These are phyloP conservation scores for Melaleuca quinquenervia DNA, from an alignment of 345 rosid genomes.

Conservation along the genomic window DNA sequence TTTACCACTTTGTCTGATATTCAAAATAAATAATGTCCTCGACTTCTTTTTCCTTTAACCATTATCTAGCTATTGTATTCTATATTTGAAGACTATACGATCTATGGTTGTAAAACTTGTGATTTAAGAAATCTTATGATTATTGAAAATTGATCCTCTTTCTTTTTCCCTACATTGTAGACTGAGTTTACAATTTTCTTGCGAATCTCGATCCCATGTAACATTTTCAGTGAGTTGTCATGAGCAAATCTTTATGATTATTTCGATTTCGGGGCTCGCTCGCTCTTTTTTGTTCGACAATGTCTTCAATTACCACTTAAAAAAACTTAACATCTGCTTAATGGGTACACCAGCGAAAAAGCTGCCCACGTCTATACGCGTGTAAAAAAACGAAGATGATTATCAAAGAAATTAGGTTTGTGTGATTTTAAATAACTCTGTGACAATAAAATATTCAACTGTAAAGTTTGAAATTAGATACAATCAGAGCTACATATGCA, in stretches of 20 bases:
- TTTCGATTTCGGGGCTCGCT: neutral
- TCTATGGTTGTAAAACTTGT: neutral
- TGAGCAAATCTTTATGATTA: neutral
- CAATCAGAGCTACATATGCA: neutral
- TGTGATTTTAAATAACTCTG: neutral
- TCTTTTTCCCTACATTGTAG: neutral
- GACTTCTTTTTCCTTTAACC: neutral
- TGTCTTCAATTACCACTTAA: neutral
- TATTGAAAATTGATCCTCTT: neutral
- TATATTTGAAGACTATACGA: neutral
- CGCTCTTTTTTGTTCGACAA: fast-evolving
- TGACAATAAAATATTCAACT: neutral
- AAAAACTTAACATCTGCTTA: too few relatives aligned
- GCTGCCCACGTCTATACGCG: too few relatives aligned
- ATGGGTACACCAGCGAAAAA: too few relatives aligned
- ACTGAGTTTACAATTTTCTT: neutral
- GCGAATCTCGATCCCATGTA: neutral
- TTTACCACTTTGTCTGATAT: neutral
- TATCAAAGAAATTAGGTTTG: neutral
- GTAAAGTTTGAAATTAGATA: neutral
- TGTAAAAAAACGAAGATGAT: neutral
- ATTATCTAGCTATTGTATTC: neutral
- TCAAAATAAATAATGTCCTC: neutral
- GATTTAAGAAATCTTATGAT: neutral
- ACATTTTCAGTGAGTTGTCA: fast-evolving